Evolutionary conservation across 225 moss, liverwort and hornwort species (phyloP), one percentile per base, ranked within the genome.

Genomic region (Physcomitrellopsis africana): DNA sequence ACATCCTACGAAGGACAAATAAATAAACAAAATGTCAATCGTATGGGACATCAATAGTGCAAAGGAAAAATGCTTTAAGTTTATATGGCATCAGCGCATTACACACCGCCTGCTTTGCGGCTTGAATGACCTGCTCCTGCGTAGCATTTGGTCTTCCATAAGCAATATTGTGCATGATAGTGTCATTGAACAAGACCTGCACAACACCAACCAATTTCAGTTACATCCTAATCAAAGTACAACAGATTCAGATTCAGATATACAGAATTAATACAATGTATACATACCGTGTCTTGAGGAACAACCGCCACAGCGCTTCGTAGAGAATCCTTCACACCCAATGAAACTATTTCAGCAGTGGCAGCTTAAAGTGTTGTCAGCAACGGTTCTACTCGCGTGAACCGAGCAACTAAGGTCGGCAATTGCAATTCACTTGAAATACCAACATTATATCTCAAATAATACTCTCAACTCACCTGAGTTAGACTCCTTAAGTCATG

Each of bases 271-370:
- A 18, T 53, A 63, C 14, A 12, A 70, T 18, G 73, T 60, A 62
- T 84, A 72, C 75, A 68, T 87, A 96, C 96, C 94, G 96, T 96
- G 76, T 96, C 96, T 86, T 96, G 96, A 77, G 96, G 96, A 75
- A 96, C 96, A 64, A 96, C 91, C 22, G 92, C 94, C 78, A 96
- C 93, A 17, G 90, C 93, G 74, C 86, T 88, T 69, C 96, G 89
- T 72, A 96, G 79, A 29, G 93, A 92, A 48, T 81, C 85, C 95
- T 96, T 81, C 86, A 87, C 68, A 83, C 46, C 67, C 80, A 66
- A 72, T 77, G 44, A 81, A 84, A 77, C 61, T 15, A 16, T 57
- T 41, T 77, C 70, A 78, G 51, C 27, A 79, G 65, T 63, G 20
- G 61, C 22, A 29, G 26, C 69, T 78, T 70, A 70, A 65, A 32